Conservation (phyloP, 2,329 filamentous ascomycete genomes). For the Ceratocystiopsis minuta region DNA sequence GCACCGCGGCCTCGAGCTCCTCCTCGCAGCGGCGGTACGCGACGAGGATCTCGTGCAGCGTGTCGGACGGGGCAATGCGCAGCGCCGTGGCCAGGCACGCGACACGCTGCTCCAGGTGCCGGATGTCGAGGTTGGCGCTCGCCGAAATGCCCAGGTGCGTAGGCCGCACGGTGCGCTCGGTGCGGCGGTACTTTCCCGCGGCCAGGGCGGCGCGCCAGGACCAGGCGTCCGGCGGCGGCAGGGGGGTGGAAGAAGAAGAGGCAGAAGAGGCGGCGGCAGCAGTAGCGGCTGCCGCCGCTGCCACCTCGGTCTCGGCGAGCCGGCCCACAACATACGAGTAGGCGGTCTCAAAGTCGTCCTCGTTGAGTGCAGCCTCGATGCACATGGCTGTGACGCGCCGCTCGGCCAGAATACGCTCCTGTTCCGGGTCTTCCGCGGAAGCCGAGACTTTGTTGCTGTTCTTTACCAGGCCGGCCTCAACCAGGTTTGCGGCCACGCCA, state of each 20-base stretch:
- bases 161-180: slow-evolving; percentile 31
- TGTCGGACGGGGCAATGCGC: slow-evolving; percentile 49
- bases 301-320: slow-evolving; percentile 24
- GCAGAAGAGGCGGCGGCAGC: slow-evolving; percentile 10
- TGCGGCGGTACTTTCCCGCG: slow-evolving; percentile 56
- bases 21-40: slow-evolving; percentile 64
- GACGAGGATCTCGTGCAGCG: slow-evolving; percentile 57
- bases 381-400: slow-evolving; percentile 63
- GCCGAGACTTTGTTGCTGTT: slow-evolving; percentile 12
- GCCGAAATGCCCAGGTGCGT: slow-evolving; percentile 39
- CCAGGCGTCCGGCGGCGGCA: too few species aligned
- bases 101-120: slow-evolving; percentile 63
- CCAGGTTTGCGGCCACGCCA: slow-evolving; percentile 48
- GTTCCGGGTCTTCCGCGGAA: slow-evolving; percentile 13
- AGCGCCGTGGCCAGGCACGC: slow-evolving; percentile 63
- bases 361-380: slow-evolving; percentile 54
- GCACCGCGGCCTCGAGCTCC: slow-evolving; percentile 49
- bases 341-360: slow-evolving; percentile 71
- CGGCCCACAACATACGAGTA: slow-evolving; percentile 68
- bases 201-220: slow-evolving; percentile 65
- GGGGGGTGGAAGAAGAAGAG: too few species aligned
- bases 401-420: slow-evolving; percentile 26
- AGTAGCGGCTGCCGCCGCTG: slow-evolving; percentile 5
- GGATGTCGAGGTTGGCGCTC: slow-evolving; percentile 42
- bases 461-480: slow-evolving; percentile 35